phyloP scores from a whole-genome alignment of 129 eudicot species.

The Silybum marianum region DNA sequence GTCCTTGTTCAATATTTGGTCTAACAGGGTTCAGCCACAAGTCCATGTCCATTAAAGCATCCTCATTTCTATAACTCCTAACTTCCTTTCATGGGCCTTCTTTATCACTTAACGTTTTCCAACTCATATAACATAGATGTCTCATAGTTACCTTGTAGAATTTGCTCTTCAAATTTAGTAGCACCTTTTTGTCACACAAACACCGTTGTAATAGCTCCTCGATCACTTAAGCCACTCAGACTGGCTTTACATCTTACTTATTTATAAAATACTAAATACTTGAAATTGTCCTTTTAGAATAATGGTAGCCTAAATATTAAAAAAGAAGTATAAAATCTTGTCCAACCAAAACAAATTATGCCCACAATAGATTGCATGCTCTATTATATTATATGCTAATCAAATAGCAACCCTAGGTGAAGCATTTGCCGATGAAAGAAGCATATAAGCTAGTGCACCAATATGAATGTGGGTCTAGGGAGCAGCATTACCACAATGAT shows the following conservation, averaged over 20 bases:
- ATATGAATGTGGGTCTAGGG: slow-evolving; percentile 22
- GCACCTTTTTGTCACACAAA: neutral
- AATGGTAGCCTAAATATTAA: neutral
- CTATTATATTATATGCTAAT: slow-evolving; percentile 30
- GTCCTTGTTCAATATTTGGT: neutral
- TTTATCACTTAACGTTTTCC: neutral
- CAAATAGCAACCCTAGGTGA: slow-evolving; percentile 22
- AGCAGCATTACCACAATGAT: slow-evolving; percentile 27
- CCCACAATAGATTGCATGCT: slow-evolving; percentile 25
- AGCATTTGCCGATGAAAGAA: slow-evolving; percentile 29
- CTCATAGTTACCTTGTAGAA: neutral
- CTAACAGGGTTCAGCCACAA: neutral
- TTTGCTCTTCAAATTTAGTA: neutral
- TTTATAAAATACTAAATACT: neutral
- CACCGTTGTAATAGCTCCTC: neutral
- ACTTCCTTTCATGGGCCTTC: too few species aligned
- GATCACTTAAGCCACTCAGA: neutral
- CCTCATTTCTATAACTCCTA: neutral
- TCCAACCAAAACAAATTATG: slow-evolving; percentile 23
- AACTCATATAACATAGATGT: neutral
- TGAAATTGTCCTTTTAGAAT: neutral
- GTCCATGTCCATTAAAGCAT: neutral
- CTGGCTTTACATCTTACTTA: neutral
- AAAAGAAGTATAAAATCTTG: slow-evolving; percentile 24
- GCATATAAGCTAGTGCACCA: slow-evolving; percentile 38